Evolutionary conservation across 805 yeast genomes (phyloP).

Genomic region (Candida broadrunensis): DNA sequence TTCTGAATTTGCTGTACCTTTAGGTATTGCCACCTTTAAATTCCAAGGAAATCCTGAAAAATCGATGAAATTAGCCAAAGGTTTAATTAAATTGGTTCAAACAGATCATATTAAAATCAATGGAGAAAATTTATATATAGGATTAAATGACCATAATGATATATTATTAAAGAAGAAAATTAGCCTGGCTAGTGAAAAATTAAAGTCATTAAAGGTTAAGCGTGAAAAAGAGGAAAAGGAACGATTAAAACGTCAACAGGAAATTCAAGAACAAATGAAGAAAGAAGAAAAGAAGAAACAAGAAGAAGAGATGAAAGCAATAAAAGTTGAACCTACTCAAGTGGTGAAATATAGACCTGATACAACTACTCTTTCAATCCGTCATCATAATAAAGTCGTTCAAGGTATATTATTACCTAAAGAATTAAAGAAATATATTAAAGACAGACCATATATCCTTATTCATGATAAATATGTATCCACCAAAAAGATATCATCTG

Average conservation of each 20-base stretch:
- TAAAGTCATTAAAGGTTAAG: constrained; percentile 20
- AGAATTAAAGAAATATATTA: constrained; percentile 47
- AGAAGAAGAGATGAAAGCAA: constrained; percentile 10
- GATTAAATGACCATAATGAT: constrained; percentile 46
- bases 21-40: constrained; percentile 65
- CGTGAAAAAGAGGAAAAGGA: constrained; percentile 31
- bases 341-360: constrained; percentile 22
- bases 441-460: constrained; percentile 56
- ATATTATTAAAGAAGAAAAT: constrained; percentile 35
- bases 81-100: constrained; percentile 23
- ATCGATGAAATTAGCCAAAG: constrained; percentile 35
- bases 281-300: constrained; percentile 15
- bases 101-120: constrained; percentile 42
- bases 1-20: constrained; percentile 72
- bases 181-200: constrained; percentile 28
- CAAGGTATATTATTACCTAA: constrained; percentile 43
- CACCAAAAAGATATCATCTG: constrained; percentile 44
- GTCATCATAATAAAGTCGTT: constrained; percentile 26
- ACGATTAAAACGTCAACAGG: constrained; percentile 10
- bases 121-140: constrained; percentile 52
- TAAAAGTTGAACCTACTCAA: constrained; percentile 5
- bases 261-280: constrained; percentile 10
- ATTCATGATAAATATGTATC: constrained; percentile 51
- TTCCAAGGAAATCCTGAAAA: constrained; percentile 56
- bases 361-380: constrained; percentile 31